phyloP scores from a whole-genome alignment of 306 rosid species.

The Dicorynia guianensis region DNA sequence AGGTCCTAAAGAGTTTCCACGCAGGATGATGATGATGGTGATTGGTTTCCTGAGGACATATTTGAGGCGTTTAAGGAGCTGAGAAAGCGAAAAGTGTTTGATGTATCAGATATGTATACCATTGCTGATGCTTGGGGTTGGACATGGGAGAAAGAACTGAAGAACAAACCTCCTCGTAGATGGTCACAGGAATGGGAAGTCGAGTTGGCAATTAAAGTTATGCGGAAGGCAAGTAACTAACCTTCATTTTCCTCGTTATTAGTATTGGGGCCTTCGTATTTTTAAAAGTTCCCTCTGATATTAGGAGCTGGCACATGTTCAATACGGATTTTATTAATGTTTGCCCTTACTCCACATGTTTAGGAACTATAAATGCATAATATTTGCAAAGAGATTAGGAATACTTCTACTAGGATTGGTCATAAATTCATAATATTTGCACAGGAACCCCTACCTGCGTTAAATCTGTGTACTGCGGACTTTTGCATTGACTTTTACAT shows the following conservation, averaged over 20 bases:
- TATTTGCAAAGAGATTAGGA: no score
- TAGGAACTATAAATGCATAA: no score
- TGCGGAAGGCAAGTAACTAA: conserved; percentile 74
- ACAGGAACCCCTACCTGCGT: no score
- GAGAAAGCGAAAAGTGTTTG: conserved; percentile 80
- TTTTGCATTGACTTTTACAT: no score
- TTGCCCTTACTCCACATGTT: no score
- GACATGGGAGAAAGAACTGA: conserved; percentile 90
- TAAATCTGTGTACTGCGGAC: no score
- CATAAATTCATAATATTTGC: no score
- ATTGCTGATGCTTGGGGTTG: conserved; percentile 98
- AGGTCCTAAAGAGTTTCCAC: conserved; percentile 27
- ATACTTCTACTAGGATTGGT: no score
- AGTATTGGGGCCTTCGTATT: background rate
- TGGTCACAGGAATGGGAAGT: conserved; percentile 99
- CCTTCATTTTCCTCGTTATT: conserved; percentile 19
- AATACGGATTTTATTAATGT: background rate
- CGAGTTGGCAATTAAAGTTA: conserved; percentile 80
- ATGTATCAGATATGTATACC: conserved; percentile 94
- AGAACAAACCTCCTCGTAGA: conserved; percentile 70
- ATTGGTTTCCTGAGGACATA: conserved; percentile 90
- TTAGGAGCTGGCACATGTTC: conserved; percentile 10
- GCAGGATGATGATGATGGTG: conserved; percentile 90
- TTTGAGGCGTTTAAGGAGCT: conserved; percentile 92
- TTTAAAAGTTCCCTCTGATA: conserved; percentile 30